Base-by-base conservation (phyloP, 1,284 basidiomycete species). In the Pholiota adiposa region DNA sequence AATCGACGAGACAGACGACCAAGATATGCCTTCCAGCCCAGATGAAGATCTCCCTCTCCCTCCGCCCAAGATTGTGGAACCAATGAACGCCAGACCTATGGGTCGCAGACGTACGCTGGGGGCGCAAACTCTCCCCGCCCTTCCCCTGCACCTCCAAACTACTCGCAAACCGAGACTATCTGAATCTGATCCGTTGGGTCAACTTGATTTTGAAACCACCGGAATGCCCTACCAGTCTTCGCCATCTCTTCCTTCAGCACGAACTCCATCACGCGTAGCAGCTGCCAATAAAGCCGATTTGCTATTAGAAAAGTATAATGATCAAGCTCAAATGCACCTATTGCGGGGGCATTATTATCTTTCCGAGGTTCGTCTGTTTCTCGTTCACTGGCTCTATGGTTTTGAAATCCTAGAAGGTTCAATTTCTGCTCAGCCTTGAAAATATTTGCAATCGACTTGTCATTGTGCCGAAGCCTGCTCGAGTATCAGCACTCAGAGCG, bases 401-500 rank as follows among this genome's bases (percentile, higher is more conserved):
- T 60, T 61, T 65, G 58, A 63, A 65, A 61, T 56, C 57, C 50
- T 48, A 63, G 19, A 60, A 92, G 89, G 81, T 95, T 58, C 87
- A 94, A 75, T 97, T 99, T 72, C 76, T 98, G 34, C 84, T 96
- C 38, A 84, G 88, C 6, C 82, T 99, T 55, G 96, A 98, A 75
- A 93, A 92, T 71, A 97, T 99, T 67, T 95, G 92, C 63, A 96
- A 97, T 70, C 86, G 94, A 51, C 80, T 99, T 40, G 78, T 99
- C 59, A 89, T 97, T 27, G 89, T 99, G 0, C 97, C 97, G 4
- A 94, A 94, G 71, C 94, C 91, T 41, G 97, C 97, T 21, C 88
- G 97, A 41, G 91, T 98, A 25, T 97, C 94, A 70, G 97, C 97
- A 16, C 79, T 99, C 46, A 83, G 97, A 69, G 97, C 97, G 21